These are phyloP conservation scores for Alternaria conjuncta DNA, from an alignment of 2,329 filamentous ascomycete species.

Conservation along the genomic window DNA sequence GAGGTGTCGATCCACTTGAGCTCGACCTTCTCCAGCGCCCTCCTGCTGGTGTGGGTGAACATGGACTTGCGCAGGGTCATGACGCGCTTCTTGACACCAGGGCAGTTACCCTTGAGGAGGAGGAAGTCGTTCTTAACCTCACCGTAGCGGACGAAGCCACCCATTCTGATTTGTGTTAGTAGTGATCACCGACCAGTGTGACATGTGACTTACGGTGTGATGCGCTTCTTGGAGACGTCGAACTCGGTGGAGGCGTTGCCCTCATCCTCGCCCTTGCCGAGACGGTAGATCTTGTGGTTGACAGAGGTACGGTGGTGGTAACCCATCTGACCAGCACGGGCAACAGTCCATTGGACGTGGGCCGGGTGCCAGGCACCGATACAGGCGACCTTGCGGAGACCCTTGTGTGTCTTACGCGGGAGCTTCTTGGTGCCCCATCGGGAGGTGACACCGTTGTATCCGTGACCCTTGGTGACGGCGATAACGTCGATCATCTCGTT, in stretches of 20 bases:
- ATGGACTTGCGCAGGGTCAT: slow-evolving; percentile 99
- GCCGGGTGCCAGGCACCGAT: slow-evolving; percentile 99
- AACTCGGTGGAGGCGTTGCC: slow-evolving; percentile 93
- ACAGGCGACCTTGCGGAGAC: slow-evolving; percentile 99
- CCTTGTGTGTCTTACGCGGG: slow-evolving; percentile 99
- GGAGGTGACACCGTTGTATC: slow-evolving; percentile 94
- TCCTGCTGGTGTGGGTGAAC: slow-evolving; percentile 95
- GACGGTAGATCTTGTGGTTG: slow-evolving; percentile 99
- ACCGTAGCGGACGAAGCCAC: slow-evolving; percentile 99
- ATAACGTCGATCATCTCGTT: slow-evolving; percentile 99
- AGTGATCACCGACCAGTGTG: not conserved
- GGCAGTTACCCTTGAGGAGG: slow-evolving; percentile 96
- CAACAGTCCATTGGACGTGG: slow-evolving; percentile 99
- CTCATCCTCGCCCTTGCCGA: slow-evolving; percentile 90
- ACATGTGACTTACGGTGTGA: slow-evolving; percentile 85
- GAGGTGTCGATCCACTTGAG: slow-evolving; percentile 99
- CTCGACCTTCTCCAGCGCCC: slow-evolving; percentile 97
- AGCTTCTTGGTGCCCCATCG: slow-evolving; percentile 99
- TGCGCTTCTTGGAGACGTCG: slow-evolving; percentile 98
- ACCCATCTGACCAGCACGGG: slow-evolving; percentile 98
- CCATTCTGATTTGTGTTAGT: slow-evolving; percentile 71
- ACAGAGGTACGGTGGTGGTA: slow-evolving; percentile 99
- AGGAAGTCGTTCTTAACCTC: slow-evolving; percentile 99
- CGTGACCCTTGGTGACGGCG: slow-evolving; percentile 99
- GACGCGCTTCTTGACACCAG: slow-evolving; percentile 99